Base-by-base conservation (phyloP, 2,329 filamentous ascomycete genomes). In the Colletotrichum orbiculare region DNA sequence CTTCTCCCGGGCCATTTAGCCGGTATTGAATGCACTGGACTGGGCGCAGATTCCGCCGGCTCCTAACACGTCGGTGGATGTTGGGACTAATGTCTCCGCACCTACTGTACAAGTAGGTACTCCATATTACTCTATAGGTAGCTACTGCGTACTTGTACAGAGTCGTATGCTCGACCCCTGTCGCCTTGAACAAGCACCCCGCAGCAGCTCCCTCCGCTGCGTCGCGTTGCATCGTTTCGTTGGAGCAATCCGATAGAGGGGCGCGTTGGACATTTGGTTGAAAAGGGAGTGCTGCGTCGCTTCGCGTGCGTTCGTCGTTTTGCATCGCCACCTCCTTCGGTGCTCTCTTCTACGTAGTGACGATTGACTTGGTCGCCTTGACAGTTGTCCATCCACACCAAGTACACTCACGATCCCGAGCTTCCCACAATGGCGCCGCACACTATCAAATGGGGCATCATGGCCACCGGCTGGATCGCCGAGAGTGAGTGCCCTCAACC, bases 391-490 rank as follows among this genome's bases (percentile, higher is more conserved):
- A 39, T 39, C 25, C 12, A 10, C 8, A 17, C 25, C 37, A 49
- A 11, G 41, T 33, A 48, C 53, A 48, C 41, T 49, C 34, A 13
- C 39, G 34, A 43, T 33, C 41, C 9, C 42, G 67, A 60, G 70
- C 55, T 42, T 67, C 25, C 25, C 72, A 74, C 67, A 10, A 82
- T 82, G 80, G 73, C 82, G 72, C 81, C 85, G 5, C 83, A 79
- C 69, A 84, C 80, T 48, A 64, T 86, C 60, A 83, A 79, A 77
- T 88, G 86, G 86, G 86, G 86, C 69, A 88, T 88, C 74, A 78
- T 88, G 78, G 86, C 86, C 74, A 88, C 86, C 1, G 86, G 85
- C 57, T 79, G 83, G 70, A 88, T 88, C 71, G 86, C 86, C 46
- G 79, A 85, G 72, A 82, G 85, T 87, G 67, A 73, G 83, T 74